These are phyloP conservation scores for Rhododendron ferrugineum DNA, from an alignment of 148 eudicot genomes.

Conservation along the genomic window DNA sequence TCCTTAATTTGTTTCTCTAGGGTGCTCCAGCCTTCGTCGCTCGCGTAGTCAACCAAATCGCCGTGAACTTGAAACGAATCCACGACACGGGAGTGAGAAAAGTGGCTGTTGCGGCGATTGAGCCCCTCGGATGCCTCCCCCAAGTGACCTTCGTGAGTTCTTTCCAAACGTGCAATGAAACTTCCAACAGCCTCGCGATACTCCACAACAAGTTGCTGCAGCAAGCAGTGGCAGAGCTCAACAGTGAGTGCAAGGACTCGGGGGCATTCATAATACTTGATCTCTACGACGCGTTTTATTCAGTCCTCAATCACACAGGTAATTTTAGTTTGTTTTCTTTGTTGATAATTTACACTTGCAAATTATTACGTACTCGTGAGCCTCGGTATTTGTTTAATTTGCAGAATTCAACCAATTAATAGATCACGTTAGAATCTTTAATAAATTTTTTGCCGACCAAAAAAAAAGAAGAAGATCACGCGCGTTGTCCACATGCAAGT, in stretches of 20 bases:
- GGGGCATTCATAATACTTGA: slow-evolving; percentile 30
- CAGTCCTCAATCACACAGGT: slow-evolving; percentile 34
- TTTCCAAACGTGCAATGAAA: slow-evolving; percentile 41
- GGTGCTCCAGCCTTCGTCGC: slow-evolving; percentile 38
- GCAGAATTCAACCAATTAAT: not conserved
- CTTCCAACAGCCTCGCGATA: slow-evolving; percentile 28
- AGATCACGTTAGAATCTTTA: not conserved
- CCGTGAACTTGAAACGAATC: slow-evolving; percentile 37
- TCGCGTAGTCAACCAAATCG: slow-evolving; percentile 47
- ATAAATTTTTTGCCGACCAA: no score
- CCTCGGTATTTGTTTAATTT: not conserved
- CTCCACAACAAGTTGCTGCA: slow-evolving; percentile 45
- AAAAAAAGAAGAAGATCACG: no score
- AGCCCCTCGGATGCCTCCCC: slow-evolving; percentile 83
- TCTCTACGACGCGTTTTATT: slow-evolving; percentile 38
- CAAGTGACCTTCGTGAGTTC: slow-evolving; percentile 21
- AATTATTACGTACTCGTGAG: not conserved
- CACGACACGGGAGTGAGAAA: slow-evolving; percentile 46
- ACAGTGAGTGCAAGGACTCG: slow-evolving; percentile 23
- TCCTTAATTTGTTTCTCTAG: slow-evolving; percentile 24
- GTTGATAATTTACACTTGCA: not conserved
- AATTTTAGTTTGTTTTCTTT: not conserved
- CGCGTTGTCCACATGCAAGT: no score
- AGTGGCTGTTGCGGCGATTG: slow-evolving; percentile 45
- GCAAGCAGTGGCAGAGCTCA: slow-evolving; percentile 43